Evolutionary conservation across 495 filamentous ascomycete species (phyloP), one percentile per base, ranked within the genome.

Genomic region (Tuber melanosporum): DNA sequence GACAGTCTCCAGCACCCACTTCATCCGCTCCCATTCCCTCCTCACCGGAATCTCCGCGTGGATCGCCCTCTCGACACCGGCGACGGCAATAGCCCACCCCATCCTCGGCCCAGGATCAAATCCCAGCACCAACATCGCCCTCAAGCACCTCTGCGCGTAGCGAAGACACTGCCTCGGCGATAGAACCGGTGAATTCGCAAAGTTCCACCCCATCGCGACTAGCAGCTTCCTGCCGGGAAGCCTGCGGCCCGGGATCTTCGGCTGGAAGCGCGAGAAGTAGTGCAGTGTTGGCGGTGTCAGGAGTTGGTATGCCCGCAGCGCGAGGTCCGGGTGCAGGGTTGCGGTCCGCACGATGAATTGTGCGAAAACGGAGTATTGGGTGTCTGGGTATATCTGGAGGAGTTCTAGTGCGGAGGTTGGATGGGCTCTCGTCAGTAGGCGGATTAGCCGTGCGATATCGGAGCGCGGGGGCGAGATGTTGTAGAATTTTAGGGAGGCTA

Each of bases 181-280:
- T 41, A 80, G 22, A 6, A 69, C 78, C 2, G 78, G 78, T 5
- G 77, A 80, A 22, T 80, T 80, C 42, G 78, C 77, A 66, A 80
- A 80, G 20, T 80, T 80, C 78, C 78, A 80, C 17, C 77, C 78
- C 78, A 80, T 80, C 0, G 74, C 77, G 2, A 76, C 45, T 6
- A 80, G 71, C 9, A 80, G 32, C 12, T 74, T 57, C 17, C 77
- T 71, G 43, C 76, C 76, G 2, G 78, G 78, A 2, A 36, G 70
- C 2, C 78, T 71, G 7, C 78, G 77, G 0, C 77, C 77, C 8
- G 39, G 19, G 17, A 80, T 32, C 9, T 22, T 17, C 3, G 77
- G 78, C 36, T 76, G 78, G 45, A 79, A 71, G 9, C 46, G 78
- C 0, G 78, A 79, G 71, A 43, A 74, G 1, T 77, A 72, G 71